These are phyloP conservation scores for Galium porrigens DNA, from an alignment of 305 asterid genomes.

Conservation along the genomic window DNA sequence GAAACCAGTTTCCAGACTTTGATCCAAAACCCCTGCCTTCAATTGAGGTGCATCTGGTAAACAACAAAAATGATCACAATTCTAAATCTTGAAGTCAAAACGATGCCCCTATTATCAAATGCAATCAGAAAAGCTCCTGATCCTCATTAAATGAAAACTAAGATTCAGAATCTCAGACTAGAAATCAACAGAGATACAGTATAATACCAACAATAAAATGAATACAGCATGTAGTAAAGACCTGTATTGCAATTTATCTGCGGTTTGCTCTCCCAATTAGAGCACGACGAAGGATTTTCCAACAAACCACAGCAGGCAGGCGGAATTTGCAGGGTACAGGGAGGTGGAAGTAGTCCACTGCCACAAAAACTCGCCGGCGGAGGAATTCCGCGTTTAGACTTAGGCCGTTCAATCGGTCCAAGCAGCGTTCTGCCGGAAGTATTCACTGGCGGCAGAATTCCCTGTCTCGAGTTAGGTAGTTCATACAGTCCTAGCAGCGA, in stretches of 20 bases:
- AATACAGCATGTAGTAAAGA: background rate
- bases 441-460: background rate
- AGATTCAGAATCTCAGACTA: background rate
- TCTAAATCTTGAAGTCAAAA: background rate
- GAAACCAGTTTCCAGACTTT: conserved; percentile 8
- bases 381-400: background rate
- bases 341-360: background rate
- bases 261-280: background rate
- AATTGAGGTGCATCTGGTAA: conserved; percentile 16
- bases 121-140: background rate
- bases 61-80: conserved; percentile 8
- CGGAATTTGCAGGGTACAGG: background rate
- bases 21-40: conserved; percentile 16
- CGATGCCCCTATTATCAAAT: background rate
- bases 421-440: background rate
- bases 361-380: background rate
- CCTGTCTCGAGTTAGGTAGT: background rate
- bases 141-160: background rate
- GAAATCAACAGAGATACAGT: background rate
- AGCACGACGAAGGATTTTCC: background rate
- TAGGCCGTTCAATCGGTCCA: background rate
- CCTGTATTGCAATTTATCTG: conserved; percentile 15
- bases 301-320: background rate
- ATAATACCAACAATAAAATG: background rate
- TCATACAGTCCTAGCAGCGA: background rate